Evolutionary conservation across 2,329 filamentous ascomycete species (phyloP).

Genomic region (Colletotrichum plurivorum): DNA sequence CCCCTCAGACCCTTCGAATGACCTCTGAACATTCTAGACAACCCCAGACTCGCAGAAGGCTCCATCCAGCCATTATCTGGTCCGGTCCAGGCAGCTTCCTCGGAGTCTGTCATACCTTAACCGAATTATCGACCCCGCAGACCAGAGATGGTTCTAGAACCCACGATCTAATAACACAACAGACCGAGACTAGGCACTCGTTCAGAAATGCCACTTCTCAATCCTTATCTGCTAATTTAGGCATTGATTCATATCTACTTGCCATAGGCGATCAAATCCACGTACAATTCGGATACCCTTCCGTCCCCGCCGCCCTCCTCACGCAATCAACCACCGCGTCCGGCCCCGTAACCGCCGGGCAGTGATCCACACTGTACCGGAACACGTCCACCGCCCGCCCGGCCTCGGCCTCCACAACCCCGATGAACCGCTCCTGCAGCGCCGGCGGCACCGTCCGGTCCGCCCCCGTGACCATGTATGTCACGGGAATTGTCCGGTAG

Average conservation of each 20-base stretch:
- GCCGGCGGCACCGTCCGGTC: slow-evolving; percentile 2
- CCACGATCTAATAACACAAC: background rate
- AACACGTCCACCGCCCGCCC: slow-evolving; percentile 22
- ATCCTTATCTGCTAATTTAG: too few relatives aligned
- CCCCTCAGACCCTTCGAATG: too few relatives aligned
- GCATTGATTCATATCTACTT: too few relatives aligned
- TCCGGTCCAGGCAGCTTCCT: too few relatives aligned
- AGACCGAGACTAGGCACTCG: too few relatives aligned
- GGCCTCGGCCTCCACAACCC: slow-evolving; percentile 17
- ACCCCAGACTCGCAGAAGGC: too few relatives aligned
- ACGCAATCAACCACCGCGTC: slow-evolving; percentile 15
- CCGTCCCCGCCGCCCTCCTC: background rate
- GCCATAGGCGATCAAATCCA: background rate
- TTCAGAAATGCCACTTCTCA: background rate
- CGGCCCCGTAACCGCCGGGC: slow-evolving; percentile 13
- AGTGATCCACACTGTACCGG: slow-evolving; percentile 20
- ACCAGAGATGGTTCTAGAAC: slow-evolving; percentile 1
- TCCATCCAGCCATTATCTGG: too few relatives aligned
- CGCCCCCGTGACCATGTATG: slow-evolving; percentile 1
- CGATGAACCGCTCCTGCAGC: slow-evolving; percentile 15
- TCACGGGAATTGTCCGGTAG: slow-evolving; percentile 7
- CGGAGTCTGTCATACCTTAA: slow-evolving; percentile 8
- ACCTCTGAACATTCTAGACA: too few relatives aligned
- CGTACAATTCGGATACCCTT: background rate
- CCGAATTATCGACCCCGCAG: background rate